Base-by-base conservation (phyloP, 2,329 filamentous ascomycete species). In the Paracoccidioides brasiliensis region DNA sequence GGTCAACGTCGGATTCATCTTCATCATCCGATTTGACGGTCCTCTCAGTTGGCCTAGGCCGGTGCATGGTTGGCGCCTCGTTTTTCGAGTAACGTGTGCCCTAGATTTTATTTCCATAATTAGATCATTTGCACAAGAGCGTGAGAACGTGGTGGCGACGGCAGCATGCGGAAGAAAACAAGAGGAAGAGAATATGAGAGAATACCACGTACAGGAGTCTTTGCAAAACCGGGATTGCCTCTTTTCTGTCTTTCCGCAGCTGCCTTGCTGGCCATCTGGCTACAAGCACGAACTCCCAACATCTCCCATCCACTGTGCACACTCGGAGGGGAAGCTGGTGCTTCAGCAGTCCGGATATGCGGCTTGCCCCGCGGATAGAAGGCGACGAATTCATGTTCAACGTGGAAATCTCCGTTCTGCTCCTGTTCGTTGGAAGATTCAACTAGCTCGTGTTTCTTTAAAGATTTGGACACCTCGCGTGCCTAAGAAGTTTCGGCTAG, bases 11-110 rank as follows among this genome's bases (percentile, higher is more conserved):
- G 3, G 60, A 59, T 1, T 63, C 50, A 8, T 42, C 22, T 0
- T 62, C 60, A 1, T 63, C 61, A 12, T 68, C 65, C 37, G 58
- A 62, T 5, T 59, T 53, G 10, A 59, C 50, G 12, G 55, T 58
- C 9, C 53, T 42, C 5, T 56, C 58, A 0, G 37, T 48, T 9
- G 65, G 53, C 37, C 66, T 62, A 1, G 60, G 60, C 33, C 56
- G 41, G 33, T 58, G 58, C 59, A 61, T 56, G 12, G 57, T 59
- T 4, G 62, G 61, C 1, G 53, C 58, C 41, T 63, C 59, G 10
- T 57, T 38, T 40, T 59, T 62, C 15, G 61, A 59, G 42, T 64
- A 45, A 8, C 63, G 61, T 28, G 33, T 51, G 8, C 60, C 60
- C 65, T 67, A 32, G 22, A 8, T 32, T 15, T 12, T 37, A 7